These are phyloP conservation scores for Phytophthora multivora DNA, from an alignment of 352 stramenopile species.

Conservation along the genomic window DNA sequence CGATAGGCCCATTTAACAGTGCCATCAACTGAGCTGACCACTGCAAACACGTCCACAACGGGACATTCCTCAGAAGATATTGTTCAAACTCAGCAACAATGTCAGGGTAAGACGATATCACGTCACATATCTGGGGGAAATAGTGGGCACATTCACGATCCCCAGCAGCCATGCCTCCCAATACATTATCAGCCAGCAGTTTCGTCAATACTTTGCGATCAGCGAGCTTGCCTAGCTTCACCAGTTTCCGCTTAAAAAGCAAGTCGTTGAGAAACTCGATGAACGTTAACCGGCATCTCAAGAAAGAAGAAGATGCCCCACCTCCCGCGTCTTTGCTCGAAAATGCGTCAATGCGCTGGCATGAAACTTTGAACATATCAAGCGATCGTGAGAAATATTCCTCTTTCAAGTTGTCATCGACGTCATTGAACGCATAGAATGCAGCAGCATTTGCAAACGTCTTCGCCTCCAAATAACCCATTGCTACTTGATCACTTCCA, in stretches of 20 bases:
- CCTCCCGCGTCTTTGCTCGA: background rate
- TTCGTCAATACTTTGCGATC: slow-evolving; percentile 48
- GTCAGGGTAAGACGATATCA: slow-evolving; percentile 55
- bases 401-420: slow-evolving; percentile 48
- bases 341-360: slow-evolving; percentile 23
- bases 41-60: slow-evolving; percentile 80
- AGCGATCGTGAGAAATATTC: slow-evolving; percentile 64
- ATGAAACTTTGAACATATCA: slow-evolving; percentile 63
- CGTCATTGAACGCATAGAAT: slow-evolving; percentile 59
- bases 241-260: slow-evolving; percentile 45
- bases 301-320: slow-evolving; percentile 28
- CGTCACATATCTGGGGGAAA: slow-evolving; percentile 73
- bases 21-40: slow-evolving; percentile 84
- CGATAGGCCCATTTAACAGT: slow-evolving; percentile 61
- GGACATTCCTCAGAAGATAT: slow-evolving; percentile 49
- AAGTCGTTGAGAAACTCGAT: slow-evolving; percentile 77
- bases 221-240: slow-evolving; percentile 43
- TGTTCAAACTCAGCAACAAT: slow-evolving; percentile 54
- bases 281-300: slow-evolving; percentile 56
- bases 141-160: slow-evolving; percentile 76
- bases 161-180: slow-evolving; percentile 64
- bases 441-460: slow-evolving; percentile 64
- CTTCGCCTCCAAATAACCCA: slow-evolving; percentile 67
- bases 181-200: slow-evolving; percentile 63
- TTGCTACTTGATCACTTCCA: slow-evolving; percentile 48